Conservation (phyloP, 73 alveolate species). For the Symbiodinium pilosum region DNA sequence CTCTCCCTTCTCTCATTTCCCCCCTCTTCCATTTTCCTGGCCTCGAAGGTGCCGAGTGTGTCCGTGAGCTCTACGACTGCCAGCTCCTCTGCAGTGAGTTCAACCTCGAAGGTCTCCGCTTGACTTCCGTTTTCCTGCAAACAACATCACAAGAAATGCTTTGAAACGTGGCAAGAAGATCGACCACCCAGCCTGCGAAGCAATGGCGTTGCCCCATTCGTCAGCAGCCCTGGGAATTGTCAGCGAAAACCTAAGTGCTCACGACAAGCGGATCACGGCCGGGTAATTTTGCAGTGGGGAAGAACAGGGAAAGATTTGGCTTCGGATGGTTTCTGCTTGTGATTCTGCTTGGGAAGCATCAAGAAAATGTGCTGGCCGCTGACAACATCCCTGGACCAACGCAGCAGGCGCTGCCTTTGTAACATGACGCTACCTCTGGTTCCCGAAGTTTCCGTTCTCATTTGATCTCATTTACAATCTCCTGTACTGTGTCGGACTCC, state of each 20-base stretch:
- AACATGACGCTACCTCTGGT: too few species aligned
- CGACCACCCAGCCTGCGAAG: neutral
- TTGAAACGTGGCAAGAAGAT: neutral
- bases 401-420: too few species aligned
- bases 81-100: neutral
- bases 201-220: conserved; percentile 20
- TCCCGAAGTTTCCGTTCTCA: too few species aligned
- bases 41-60: conserved; percentile 6
- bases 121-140: neutral
- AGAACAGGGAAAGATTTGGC: too few species aligned
- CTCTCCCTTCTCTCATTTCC: neutral
- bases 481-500: too few species aligned
- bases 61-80: neutral
- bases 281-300: too few species aligned
- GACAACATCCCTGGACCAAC: too few species aligned
- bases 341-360: too few species aligned
- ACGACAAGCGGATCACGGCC: neutral
- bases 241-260: neutral
- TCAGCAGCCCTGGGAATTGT: conserved; percentile 25
- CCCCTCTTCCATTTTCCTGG: neutral
- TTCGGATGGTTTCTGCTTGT: too few species aligned
- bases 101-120: neutral
- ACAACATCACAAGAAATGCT: neutral
- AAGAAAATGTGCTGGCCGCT: too few species aligned
- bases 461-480: too few species aligned